Percentiles rank a stretch among this genome's conserved stretches.
phyloP scores from a whole-genome alignment of 2,329 filamentous ascomycete genomes.

The Cryphonectria radicalis region DNA sequence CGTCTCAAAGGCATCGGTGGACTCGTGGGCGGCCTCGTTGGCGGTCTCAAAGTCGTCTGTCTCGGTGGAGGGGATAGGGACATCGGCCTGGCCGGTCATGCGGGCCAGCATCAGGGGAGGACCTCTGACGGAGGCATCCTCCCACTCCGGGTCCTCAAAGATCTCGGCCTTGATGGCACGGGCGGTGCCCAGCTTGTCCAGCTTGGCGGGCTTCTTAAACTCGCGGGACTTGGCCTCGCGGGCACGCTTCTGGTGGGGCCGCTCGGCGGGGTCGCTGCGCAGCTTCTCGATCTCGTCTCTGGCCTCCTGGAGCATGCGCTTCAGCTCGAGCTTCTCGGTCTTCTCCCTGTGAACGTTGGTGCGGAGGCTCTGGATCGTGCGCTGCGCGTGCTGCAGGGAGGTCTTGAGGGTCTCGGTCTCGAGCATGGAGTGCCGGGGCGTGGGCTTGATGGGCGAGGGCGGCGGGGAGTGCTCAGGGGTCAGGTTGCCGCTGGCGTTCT shows the following conservation, averaged over 20 bases:
- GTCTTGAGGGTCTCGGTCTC: slow-evolving; percentile 95
- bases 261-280: slow-evolving; percentile 54
- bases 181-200: slow-evolving; percentile 75
- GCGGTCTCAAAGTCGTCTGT: slow-evolving; percentile 80
- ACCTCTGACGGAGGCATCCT: slow-evolving; percentile 59
- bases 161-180: slow-evolving; percentile 79
- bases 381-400: slow-evolving; percentile 89
- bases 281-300: slow-evolving; percentile 85
- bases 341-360: slow-evolving; percentile 96
- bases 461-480: slow-evolving; percentile 92
- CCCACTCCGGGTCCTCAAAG: slow-evolving; percentile 85
- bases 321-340: slow-evolving; percentile 96
- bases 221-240: slow-evolving; percentile 67
- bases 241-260: slow-evolving; percentile 55
- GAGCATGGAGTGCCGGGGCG: slow-evolving; percentile 87
- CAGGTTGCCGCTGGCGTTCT: slow-evolving; percentile 67
- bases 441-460: slow-evolving; percentile 86
- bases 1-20: slow-evolving; percentile 67
- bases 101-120: slow-evolving; percentile 23
- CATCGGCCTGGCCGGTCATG: slow-evolving; percentile 20
- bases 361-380: slow-evolving; percentile 94
- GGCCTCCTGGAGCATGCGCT: slow-evolving; percentile 92
- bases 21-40: slow-evolving; percentile 82
- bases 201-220: slow-evolving; percentile 72
- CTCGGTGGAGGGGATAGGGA: slow-evolving; percentile 36